Evolutionary conservation across 352 stramenopile genomes (phyloP).

Genomic region (Phytophthora meadii): DNA sequence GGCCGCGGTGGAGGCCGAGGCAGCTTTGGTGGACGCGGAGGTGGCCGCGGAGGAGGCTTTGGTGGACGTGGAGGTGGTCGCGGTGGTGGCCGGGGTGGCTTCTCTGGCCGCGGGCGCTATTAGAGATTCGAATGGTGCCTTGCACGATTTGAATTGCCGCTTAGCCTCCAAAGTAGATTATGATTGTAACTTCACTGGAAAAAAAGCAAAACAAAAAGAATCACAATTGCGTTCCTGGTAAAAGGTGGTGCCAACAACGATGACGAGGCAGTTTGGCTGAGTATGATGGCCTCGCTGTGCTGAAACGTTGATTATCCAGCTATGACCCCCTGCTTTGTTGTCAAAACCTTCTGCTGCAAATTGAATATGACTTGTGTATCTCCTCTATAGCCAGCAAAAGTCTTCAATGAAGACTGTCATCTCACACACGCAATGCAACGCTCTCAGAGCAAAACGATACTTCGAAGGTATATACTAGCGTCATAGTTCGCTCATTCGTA

Average conservation of each 20-base stretch:
- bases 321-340: background rate
- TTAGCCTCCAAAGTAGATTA: constrained; percentile 58
- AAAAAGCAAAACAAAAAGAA: constrained; percentile 30
- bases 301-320: background rate
- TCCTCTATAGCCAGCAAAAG: too few relatives aligned
- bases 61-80: constrained; percentile 51
- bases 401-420: background rate
- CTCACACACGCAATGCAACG: background rate
- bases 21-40: constrained; percentile 51
- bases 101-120: constrained; percentile 38
- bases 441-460: constrained; percentile 14
- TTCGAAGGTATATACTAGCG: constrained; percentile 16
- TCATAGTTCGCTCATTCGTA: constrained; percentile 12
- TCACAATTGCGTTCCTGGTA: constrained; percentile 8
- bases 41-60: constrained; percentile 45
- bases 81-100: constrained; percentile 25
- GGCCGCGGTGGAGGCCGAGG: constrained; percentile 48
- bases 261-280: too few relatives aligned
- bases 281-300: too few relatives aligned
- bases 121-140: constrained; percentile 20
- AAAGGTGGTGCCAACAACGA: background rate
- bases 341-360: too few relatives aligned
- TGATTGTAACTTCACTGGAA: constrained; percentile 46
- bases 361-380: too few relatives aligned
- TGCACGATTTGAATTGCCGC: background rate